A percentile compares a stretch with the other conserved stretches of the same genome.
phyloP scores from a whole-genome alignment of 352 stramenopile species.

The Globisporangium paroecandrum region DNA sequence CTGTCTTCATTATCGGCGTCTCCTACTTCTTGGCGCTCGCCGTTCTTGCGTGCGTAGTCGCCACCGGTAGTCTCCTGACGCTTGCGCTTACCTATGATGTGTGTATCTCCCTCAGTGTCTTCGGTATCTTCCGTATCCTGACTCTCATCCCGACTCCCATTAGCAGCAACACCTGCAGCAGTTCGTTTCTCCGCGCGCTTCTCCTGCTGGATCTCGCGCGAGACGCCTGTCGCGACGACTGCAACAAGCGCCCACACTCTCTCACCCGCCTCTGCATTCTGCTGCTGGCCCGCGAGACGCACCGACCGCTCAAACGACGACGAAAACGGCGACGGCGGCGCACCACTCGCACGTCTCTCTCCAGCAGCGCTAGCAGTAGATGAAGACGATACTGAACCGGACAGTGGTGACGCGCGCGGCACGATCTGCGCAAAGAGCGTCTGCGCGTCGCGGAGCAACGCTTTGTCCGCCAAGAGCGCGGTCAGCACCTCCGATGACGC shows the following conservation, averaged over 20 bases:
- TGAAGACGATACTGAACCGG: not conserved
- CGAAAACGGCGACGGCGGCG: constrained; percentile 14
- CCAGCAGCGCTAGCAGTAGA: not conserved
- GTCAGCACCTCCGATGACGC: not conserved
- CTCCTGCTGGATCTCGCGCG: constrained; percentile 35
- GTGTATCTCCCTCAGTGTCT: not conserved
- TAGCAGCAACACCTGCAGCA: not conserved
- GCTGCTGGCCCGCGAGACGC: not conserved
- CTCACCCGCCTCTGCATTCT: constrained; percentile 20
- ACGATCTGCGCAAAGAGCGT: constrained; percentile 42
- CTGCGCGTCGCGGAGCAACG: constrained; percentile 31
- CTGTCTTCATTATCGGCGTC: not conserved
- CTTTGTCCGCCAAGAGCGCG: constrained; percentile 13
- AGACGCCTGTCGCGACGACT: constrained; percentile 40
- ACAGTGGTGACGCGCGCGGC: constrained; percentile 13
- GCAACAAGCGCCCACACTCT: constrained; percentile 47
- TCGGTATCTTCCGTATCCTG: not conserved
- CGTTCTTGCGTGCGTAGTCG: constrained; percentile 1
- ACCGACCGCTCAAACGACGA: not conserved
- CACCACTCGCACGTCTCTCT: not conserved
- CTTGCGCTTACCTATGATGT: constrained; percentile 8
- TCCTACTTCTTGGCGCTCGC: not conserved
- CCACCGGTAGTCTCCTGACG: constrained; percentile 1
- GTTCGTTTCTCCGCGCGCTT: constrained; percentile 1
- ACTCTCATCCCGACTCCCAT: not conserved